Conservation (phyloP, 2,329 filamentous ascomycete species). For the Colletotrichum sp. region DNA sequence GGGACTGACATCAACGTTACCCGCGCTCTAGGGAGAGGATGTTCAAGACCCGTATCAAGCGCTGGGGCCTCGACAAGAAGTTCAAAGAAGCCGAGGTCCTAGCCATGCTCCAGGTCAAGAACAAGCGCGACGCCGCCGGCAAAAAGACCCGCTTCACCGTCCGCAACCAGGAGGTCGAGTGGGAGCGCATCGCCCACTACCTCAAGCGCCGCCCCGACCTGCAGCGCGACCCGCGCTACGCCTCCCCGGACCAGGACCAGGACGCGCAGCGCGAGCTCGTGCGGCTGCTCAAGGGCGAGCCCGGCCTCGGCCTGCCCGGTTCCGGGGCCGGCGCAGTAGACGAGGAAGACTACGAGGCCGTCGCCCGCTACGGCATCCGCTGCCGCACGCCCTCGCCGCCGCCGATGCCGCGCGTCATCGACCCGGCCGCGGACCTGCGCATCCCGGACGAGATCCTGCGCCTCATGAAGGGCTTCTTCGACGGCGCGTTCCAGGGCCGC, state of each 20-base stretch:
- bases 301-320: background rate
- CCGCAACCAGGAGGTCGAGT: background rate
- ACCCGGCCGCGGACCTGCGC: background rate
- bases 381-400: background rate
- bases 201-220: background rate
- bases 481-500: background rate
- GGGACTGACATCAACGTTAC: background rate
- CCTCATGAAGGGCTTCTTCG: background rate
- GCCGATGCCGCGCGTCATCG: background rate
- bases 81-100: conserved; percentile 1
- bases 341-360: background rate
- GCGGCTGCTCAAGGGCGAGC: background rate
- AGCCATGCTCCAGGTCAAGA: background rate
- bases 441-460: background rate
- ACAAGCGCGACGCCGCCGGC: background rate
- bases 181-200: background rate
- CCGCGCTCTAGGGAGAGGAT: background rate
- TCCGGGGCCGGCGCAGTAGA: background rate
- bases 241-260: background rate
- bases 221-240: background rate
- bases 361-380: background rate
- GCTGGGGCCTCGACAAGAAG: conserved; percentile 7
- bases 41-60: background rate
- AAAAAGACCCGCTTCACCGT: background rate
- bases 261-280: background rate